A percentile compares a stretch with the other conserved stretches of the same genome.
These are phyloP conservation scores for Scenedesmus sp. DNA, from an alignment of 163 green algal genomes.

Conservation along the genomic window DNA sequence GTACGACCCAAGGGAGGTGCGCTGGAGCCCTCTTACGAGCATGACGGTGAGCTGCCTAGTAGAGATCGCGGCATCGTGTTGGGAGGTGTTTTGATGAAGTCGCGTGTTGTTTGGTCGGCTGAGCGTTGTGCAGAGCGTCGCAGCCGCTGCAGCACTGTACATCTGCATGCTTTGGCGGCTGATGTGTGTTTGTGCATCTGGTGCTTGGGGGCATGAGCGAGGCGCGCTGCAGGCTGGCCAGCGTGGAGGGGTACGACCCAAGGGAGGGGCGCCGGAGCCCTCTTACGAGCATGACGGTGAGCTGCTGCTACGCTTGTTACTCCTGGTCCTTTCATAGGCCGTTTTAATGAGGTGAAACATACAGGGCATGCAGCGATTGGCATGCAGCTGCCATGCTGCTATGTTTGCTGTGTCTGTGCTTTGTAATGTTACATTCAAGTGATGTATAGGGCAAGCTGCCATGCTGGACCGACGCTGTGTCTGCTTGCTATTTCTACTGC, in stretches of 20 bases:
- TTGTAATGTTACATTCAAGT: no score
- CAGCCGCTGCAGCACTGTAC: not conserved
- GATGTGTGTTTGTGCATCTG: not conserved
- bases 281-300: slow-evolving; percentile 52
- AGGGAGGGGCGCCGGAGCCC: slow-evolving; percentile 66
- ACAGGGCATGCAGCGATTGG: no score
- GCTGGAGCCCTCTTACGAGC: slow-evolving; percentile 57
- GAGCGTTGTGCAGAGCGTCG: not conserved
- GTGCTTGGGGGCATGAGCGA: slow-evolving; percentile 57
- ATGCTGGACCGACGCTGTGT: no score
- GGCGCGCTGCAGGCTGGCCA: slow-evolving; percentile 59
- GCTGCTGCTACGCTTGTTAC: not conserved
- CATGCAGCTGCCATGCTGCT: no score
- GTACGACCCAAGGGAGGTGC: slow-evolving; percentile 71
- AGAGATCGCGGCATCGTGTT: no score
- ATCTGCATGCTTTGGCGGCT: not conserved
- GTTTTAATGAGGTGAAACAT: no score
- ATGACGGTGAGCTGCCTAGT: slow-evolving; percentile 28
- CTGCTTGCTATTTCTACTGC: not conserved
- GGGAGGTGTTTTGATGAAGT: no score
- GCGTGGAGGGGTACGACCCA: slow-evolving; percentile 71
- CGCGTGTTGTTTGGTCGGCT: not conserved
- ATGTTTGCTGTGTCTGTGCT: no score
- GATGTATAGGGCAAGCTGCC: not conserved
- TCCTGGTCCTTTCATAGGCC: not conserved